Evolutionary conservation across 164 flowering plant species (phyloP).

Genomic region (grape (Vitis vinifera)): ASM3070453v1 NC_081807.1:17040001-17040500

Average conservation of each 20-base stretch:
- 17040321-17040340: background rate
- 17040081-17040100: background rate
- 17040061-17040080: too few relatives aligned
- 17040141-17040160: too few relatives aligned
- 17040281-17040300: background rate
- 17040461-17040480: too few relatives aligned
- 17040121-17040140: background rate
- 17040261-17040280: too few relatives aligned
- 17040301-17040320: background rate
- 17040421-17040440: background rate
- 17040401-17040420: background rate
- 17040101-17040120: background rate
- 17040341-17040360: background rate
- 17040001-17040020: too few relatives aligned
- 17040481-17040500: too few relatives aligned
- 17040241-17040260: background rate
- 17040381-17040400: background rate
- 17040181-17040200: background rate
- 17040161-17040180: background rate
- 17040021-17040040: too few relatives aligned
- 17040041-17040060: too few relatives aligned
- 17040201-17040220: too few relatives aligned
- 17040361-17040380: background rate
- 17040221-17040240: too few relatives aligned
- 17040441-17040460: background rate